These are phyloP conservation scores for Leccinum olivaceopallidum DNA, from an alignment of 768 basidiomycete genomes.

Conservation along the genomic window DNA sequence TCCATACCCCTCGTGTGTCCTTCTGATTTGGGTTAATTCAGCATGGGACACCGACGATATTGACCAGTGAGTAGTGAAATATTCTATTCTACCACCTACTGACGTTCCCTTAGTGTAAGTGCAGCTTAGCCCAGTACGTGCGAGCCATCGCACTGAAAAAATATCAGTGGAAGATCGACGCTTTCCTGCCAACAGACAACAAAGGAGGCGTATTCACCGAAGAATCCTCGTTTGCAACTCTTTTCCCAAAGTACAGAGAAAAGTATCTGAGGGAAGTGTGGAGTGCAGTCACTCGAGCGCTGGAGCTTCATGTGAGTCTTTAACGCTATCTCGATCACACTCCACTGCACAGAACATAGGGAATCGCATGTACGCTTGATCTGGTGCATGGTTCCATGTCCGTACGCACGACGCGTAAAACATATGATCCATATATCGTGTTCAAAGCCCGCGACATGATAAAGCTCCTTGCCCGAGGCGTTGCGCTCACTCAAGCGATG, in stretches of 20 bases:
- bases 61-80: constrained; percentile 77
- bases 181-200: constrained; percentile 75
- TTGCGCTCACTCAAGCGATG: constrained; percentile 79
- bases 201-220: constrained; percentile 84
- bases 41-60: constrained; percentile 99
- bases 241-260: constrained; percentile 99
- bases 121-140: not conserved
- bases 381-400: constrained; percentile 97
- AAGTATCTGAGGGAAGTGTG: constrained; percentile 94
- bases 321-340: constrained; percentile 14
- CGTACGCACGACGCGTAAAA: constrained; percentile 94
- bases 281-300: constrained; percentile 82
- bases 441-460: constrained; percentile 96
- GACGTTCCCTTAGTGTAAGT: constrained; percentile 44
- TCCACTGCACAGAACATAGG: constrained; percentile 45
- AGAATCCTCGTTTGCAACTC: constrained; percentile 96
- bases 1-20: not conserved
- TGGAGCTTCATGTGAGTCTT: constrained; percentile 71
- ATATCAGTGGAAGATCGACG: constrained; percentile 82
- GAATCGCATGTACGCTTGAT: constrained; percentile 88
- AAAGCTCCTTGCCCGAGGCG: constrained; percentile 92
- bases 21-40: constrained; percentile 36
- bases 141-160: constrained; percentile 14
- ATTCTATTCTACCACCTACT: constrained; percentile 3
- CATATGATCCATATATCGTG: constrained; percentile 94